phyloP scores from a whole-genome alignment of 78 protist species.

The Dictyostelium purpureum region DNA sequence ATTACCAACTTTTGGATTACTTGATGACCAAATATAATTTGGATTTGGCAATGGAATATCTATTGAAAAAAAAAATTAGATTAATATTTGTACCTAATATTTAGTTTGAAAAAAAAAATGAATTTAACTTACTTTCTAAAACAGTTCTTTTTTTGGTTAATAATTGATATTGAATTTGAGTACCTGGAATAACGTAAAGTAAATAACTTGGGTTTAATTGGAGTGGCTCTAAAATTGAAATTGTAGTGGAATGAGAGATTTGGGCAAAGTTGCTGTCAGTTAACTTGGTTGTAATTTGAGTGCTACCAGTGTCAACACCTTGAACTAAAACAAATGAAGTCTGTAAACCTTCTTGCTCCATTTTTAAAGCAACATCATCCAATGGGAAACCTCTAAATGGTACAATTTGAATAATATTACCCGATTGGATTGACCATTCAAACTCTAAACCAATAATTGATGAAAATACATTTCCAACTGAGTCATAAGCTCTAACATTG shows the following conservation, averaged over 20 bases:
- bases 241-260: slow-evolving; percentile 37
- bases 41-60: slow-evolving; percentile 61
- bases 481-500: slow-evolving; percentile 64
- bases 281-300: slow-evolving; percentile 44
- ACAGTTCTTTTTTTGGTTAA: slow-evolving; percentile 50
- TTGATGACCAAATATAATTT: slow-evolving; percentile 71
- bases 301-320: slow-evolving; percentile 79
- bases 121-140: slow-evolving; percentile 61
- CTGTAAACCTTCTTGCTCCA: slow-evolving; percentile 70
- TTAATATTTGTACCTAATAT: neutral
- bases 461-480: slow-evolving; percentile 80
- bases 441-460: slow-evolving; percentile 75
- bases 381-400: slow-evolving; percentile 61
- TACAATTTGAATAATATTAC: slow-evolving; percentile 67
- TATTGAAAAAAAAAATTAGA: neutral
- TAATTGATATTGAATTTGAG: slow-evolving; percentile 71
- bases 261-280: slow-evolving; percentile 1
- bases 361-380: slow-evolving; percentile 17
- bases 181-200: slow-evolving; percentile 69
- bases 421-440: slow-evolving; percentile 67
- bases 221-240: slow-evolving; percentile 80
- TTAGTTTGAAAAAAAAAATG: neutral
- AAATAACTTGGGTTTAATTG: slow-evolving; percentile 63
- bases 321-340: slow-evolving; percentile 68
- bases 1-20: slow-evolving; percentile 57